Evolutionary conservation across 768 basidiomycete species (phyloP).

Genomic region (Heimioporus sp.): DNA sequence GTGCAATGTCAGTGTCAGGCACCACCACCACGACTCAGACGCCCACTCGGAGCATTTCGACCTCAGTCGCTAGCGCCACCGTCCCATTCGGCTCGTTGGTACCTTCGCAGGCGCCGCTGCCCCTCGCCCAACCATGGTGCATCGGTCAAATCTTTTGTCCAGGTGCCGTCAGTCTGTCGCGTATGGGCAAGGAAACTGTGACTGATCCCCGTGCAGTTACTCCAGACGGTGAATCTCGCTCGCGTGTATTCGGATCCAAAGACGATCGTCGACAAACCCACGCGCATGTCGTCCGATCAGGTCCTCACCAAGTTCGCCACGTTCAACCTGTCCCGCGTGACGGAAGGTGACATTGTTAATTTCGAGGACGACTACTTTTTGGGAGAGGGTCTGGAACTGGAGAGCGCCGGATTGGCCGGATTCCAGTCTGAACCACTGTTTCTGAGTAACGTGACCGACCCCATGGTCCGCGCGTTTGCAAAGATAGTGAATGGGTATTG

Average conservation of each 20-base stretch:
- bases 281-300: conserved; percentile 56
- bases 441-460: conserved; percentile 66
- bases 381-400: conserved; percentile 84
- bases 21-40: conserved; percentile 15
- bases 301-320: conserved; percentile 68
- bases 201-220: conserved; percentile 41
- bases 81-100: conserved; percentile 46
- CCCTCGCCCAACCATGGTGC: conserved; percentile 77
- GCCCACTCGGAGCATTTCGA: conserved; percentile 47
- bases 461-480: conserved; percentile 68
- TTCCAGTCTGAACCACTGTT: conserved; percentile 67
- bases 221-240: conserved; percentile 86
- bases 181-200: too few species aligned
- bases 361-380: conserved; percentile 76
- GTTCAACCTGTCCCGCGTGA: conserved; percentile 39
- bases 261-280: conserved; percentile 90
- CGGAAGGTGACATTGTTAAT: conserved; percentile 59
- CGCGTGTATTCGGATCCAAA: conserved; percentile 75
- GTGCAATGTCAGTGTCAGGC: conserved; percentile 13
- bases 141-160: conserved; percentile 77
- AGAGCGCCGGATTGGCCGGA: conserved; percentile 54
- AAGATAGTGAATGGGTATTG: conserved; percentile 85
- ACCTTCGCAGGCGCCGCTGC: conserved; percentile 64
- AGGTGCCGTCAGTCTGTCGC: conserved; percentile 51
- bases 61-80: conserved; percentile 64